Evolutionary conservation across 306 rosid genomes (phyloP), one percentile per base, ranked within the genome.

Genomic region (Astragalus membranaceus): DNA sequence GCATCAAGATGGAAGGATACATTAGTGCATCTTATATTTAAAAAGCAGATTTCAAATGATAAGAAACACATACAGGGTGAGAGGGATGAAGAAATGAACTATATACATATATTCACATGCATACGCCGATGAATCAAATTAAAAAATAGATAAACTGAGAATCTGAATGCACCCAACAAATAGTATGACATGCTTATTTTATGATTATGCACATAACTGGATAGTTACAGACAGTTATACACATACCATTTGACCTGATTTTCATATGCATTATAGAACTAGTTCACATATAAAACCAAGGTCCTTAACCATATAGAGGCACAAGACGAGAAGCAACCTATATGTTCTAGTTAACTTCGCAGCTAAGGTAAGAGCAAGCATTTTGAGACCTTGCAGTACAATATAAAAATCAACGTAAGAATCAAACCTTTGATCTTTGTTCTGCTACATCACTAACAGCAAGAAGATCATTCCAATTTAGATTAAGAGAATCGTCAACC

Each of bases 381-480:
- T 15, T 29, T 65, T 46, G 23, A 65, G 56, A 47, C 70, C 70
- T 26, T 49, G 73, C 57, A 78, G 17, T 14, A 64, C 5, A 32
- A 49, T 15, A 65, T 67, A 10, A 48, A 69, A 70, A 84, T 70
- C 58, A 80, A 32, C 13, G 44, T 4, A 60, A 78, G 69, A 73
- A 66, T 69, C 88, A 68, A 70, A 88, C 97, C 96, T 84, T 70
- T 32, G 78, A 63, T 69, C 66, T 78, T 49, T 91, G 85, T 77
- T 80, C 89, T 43, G 76, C 69, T 20, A 60, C 66, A 69, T 67
- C 67, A 56, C 56, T 83, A 76, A 81, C 89, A 65, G 57, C 43
- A 9, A 88, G 88, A 63, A 93, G 84, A 59, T 87, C 94, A 76
- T 60, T 76, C 92, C 93, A 93, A 75, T 79, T 83, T 29, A 85